Percentiles rank a stretch among this genome's conserved stretches.
Conservation (phyloP, 225 moss, liverwort and hornwort species). For the Bryum argenteum region DNA sequence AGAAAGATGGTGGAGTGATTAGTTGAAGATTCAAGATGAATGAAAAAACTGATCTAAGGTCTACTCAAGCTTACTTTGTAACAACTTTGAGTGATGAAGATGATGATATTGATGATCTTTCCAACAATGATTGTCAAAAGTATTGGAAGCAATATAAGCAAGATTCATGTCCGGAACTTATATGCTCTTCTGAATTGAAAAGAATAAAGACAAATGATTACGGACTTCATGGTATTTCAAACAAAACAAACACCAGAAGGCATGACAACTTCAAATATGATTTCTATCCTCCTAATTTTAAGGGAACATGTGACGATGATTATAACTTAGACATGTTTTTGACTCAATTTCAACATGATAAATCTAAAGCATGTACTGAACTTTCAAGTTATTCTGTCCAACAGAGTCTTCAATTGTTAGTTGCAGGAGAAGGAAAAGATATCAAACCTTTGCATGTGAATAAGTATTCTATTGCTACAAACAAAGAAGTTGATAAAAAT, state of each 20-base stretch:
- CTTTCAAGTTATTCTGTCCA: slow-evolving; percentile 32
- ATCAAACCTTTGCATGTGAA: not conserved
- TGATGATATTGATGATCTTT: not conserved
- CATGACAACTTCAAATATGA: not conserved
- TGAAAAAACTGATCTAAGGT: not conserved
- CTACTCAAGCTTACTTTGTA: slow-evolving; percentile 18
- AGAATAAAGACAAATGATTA: not conserved
- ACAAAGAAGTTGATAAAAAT: not conserved
- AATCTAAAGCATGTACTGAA: slow-evolving; percentile 36
- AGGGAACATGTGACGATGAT: not conserved
- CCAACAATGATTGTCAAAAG: not conserved
- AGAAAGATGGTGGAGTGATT: not conserved
- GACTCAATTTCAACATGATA: slow-evolving; percentile 3
- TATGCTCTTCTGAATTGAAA: not conserved
- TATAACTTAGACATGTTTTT: not conserved
- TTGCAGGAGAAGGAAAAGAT: not conserved
- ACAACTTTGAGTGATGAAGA: slow-evolving; percentile 24
- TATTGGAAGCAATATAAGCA: not conserved
- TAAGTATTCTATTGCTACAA: not conserved
- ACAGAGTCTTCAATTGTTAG: slow-evolving; percentile 29
- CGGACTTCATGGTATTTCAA: not conserved
- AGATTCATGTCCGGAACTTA: not conserved
- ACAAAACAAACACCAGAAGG: accelerated
- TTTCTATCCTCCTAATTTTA: too few relatives aligned
- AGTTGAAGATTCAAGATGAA: not conserved